Evolutionary conservation across 176 grass and related monocot genomes (phyloP).

Genomic region (Oryza brachyantha): DNA sequence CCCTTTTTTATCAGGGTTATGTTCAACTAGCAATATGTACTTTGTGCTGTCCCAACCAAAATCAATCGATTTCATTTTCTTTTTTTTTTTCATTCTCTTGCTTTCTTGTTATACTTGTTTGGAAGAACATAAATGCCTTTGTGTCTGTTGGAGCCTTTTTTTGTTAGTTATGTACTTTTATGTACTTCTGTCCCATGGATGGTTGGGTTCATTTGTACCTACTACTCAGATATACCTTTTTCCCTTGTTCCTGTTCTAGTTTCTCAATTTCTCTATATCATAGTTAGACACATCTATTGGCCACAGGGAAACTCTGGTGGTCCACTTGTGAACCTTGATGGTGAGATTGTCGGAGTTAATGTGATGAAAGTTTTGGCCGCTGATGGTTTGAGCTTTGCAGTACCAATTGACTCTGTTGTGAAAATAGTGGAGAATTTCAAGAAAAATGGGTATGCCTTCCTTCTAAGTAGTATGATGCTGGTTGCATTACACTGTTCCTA

Average conservation of each 20-base stretch:
- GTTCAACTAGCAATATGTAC: not conserved
- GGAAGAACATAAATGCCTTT: not conserved
- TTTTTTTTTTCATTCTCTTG: not conserved
- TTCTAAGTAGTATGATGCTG: not conserved
- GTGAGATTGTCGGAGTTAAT: slow-evolving; percentile 84
- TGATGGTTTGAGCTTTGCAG: slow-evolving; percentile 80
- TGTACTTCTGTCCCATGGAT: slow-evolving; percentile 1
- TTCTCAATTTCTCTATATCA: slow-evolving; percentile 1
- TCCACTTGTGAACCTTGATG: slow-evolving; percentile 86
- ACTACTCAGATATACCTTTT: not conserved
- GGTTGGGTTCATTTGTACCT: not conserved
- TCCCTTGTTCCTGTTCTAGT: not conserved
- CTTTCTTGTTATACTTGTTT: slow-evolving; percentile 15
- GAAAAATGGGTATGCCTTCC: slow-evolving; percentile 55
- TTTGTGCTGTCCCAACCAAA: not conserved
- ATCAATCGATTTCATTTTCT: not conserved
- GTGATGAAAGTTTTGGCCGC: slow-evolving; percentile 56
- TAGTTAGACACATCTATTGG: not conserved
- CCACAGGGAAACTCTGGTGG: slow-evolving; percentile 82
- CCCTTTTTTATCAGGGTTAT: not conserved
- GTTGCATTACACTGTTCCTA: slow-evolving; percentile 18
- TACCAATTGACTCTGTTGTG: slow-evolving; percentile 63
- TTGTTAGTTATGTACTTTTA: not conserved
- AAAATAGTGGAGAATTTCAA: slow-evolving; percentile 86
- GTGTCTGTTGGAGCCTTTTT: slow-evolving; percentile 17